These are phyloP conservation scores for Exsudoporus floridanus DNA, from an alignment of 1,284 basidiomycete genomes.

Conservation along the genomic window DNA sequence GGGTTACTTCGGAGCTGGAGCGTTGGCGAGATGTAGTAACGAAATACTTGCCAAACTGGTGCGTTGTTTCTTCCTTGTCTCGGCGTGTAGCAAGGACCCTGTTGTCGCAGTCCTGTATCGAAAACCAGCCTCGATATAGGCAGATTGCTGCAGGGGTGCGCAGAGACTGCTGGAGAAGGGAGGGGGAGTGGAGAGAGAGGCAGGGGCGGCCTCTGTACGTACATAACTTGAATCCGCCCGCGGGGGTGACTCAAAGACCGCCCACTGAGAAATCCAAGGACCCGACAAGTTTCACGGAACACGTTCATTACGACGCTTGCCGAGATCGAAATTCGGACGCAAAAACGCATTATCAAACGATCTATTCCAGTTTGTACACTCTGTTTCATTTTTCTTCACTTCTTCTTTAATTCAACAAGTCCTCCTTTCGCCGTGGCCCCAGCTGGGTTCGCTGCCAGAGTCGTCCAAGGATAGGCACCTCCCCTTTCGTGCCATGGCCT, in stretches of 20 bases:
- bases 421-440: constrained; percentile 1
- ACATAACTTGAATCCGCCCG: constrained; percentile 11
- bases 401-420: not conserved
- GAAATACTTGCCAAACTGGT: constrained; percentile 15
- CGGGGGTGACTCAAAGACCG: constrained; percentile 8
- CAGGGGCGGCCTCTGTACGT: constrained; percentile 3
- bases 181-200: not conserved
- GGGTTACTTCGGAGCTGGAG: not conserved
- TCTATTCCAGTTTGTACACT: not conserved
- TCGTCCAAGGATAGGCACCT: constrained; percentile 8
- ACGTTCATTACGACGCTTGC: constrained; percentile 5
- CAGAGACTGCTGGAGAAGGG: not conserved
- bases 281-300: constrained; percentile 22
- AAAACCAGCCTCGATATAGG: constrained; percentile 5
- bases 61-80: constrained; percentile 22
- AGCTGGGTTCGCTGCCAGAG: not conserved
- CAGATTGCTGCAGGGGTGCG: not conserved
- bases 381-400: not conserved
- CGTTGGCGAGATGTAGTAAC: constrained; percentile 5
- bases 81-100: constrained; percentile 15
- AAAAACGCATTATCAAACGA: too few relatives aligned
- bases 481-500: not conserved
- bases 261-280: constrained; percentile 8
- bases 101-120: constrained; percentile 10
- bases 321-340: constrained; percentile 1